phyloP scores from a whole-genome alignment of 2,329 filamentous ascomycete genomes.

The Exophiala sideris region DNA sequence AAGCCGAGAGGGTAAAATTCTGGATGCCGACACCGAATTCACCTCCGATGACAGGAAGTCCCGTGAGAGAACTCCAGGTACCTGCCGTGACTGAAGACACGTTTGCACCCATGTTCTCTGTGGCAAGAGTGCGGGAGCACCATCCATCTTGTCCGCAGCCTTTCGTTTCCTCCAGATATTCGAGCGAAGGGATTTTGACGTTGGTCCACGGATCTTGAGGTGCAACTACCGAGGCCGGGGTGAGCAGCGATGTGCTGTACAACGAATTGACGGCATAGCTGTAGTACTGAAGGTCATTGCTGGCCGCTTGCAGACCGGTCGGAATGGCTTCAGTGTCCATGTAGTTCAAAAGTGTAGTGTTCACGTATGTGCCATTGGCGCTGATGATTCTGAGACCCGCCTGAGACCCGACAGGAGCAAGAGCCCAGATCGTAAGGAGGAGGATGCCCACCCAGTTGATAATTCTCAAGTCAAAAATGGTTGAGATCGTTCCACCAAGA shows the following conservation, averaged over 20 bases:
- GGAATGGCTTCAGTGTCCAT: constrained; percentile 6
- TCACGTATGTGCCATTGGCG: constrained; percentile 5
- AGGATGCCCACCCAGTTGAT: constrained; percentile 1
- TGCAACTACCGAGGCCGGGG: background rate
- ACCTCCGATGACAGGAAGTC: constrained; percentile 1
- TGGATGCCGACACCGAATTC: constrained; percentile 3
- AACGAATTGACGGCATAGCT: constrained; percentile 1
- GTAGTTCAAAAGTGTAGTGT: background rate
- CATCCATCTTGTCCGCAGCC: background rate
- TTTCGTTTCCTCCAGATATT: background rate
- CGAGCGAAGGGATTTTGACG: constrained; percentile 4
- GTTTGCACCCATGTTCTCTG: background rate
- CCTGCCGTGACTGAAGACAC: background rate
- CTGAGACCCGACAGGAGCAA: constrained; percentile 3
- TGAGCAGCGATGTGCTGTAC: constrained; percentile 1
- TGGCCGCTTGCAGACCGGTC: background rate
- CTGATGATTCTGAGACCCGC: constrained; percentile 8
- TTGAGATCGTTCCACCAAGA: background rate
- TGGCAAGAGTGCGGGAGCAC: background rate
- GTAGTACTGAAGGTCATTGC: constrained; percentile 2
- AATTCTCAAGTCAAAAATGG: background rate
- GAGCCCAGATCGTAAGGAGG: constrained; percentile 1
- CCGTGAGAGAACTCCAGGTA: constrained; percentile 4
- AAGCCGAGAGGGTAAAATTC: constrained; percentile 1
- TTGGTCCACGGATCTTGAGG: constrained; percentile 4